Conservation (phyloP, 2,329 filamentous ascomycete species). For the Paracorniculantispora psalliotae region DNA sequence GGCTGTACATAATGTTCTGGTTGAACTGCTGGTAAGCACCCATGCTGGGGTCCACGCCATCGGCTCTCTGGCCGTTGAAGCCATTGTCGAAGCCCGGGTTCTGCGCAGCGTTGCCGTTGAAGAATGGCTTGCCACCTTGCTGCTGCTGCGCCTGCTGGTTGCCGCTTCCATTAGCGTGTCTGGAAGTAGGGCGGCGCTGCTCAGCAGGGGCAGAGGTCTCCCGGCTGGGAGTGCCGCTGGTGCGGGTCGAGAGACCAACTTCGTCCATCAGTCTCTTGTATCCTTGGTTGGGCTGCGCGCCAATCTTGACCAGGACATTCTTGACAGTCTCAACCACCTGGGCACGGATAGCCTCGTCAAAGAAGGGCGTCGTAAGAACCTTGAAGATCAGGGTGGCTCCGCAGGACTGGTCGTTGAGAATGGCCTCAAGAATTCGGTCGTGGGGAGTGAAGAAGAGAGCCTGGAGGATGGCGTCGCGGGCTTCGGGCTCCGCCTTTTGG, state of each 20-base stretch:
- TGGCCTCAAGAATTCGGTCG: slow-evolving; percentile 82
- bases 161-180: slow-evolving; percentile 40
- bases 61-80: slow-evolving; percentile 48
- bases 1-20: slow-evolving; percentile 49
- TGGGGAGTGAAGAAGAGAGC: slow-evolving; percentile 89
- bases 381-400: slow-evolving; percentile 98
- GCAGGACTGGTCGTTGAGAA: slow-evolving; percentile 84
- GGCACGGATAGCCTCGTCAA: slow-evolving; percentile 82
- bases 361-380: slow-evolving; percentile 93
- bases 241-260: slow-evolving; percentile 76
- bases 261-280: slow-evolving; percentile 99
- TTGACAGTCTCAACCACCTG: slow-evolving; percentile 92
- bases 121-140: slow-evolving; percentile 46
- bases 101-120: slow-evolving; percentile 40
- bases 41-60: slow-evolving; percentile 46
- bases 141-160: slow-evolving; percentile 37
- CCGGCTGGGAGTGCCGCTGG: slow-evolving; percentile 35
- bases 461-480: slow-evolving; percentile 81
- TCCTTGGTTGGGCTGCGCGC: slow-evolving; percentile 88
- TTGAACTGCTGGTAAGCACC: slow-evolving; percentile 47
- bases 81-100: slow-evolving; percentile 45
- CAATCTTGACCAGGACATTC: slow-evolving; percentile 80
- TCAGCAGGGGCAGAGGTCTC: slow-evolving; percentile 38
- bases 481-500: slow-evolving; percentile 89
- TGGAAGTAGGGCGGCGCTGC: slow-evolving; percentile 42